Percentiles rank a stretch among this genome's conserved stretches.
Evolutionary conservation across 352 stramenopile genomes (phyloP).

Genomic region (Phytophthora meadii): DNA sequence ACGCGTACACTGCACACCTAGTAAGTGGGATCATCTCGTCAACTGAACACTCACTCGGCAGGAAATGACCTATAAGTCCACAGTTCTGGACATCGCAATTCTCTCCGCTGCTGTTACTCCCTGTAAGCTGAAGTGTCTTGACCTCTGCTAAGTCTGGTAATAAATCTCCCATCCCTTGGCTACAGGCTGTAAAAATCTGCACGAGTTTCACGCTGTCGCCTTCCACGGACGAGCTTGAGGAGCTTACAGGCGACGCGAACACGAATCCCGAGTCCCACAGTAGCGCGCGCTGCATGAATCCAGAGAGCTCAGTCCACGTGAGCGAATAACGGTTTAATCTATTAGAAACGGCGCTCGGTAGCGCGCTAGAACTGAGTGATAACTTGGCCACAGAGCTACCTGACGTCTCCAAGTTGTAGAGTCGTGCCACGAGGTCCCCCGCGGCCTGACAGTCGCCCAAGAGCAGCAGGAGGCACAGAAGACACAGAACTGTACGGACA

Average conservation of each 20-base stretch:
- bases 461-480: conserved; percentile 24
- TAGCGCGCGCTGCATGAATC: conserved; percentile 71
- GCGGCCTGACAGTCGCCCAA: conserved; percentile 17
- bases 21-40: conserved; percentile 43
- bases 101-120: conserved; percentile 24
- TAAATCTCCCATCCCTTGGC: conserved; percentile 66
- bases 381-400: conserved; percentile 37
- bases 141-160: conserved; percentile 54
- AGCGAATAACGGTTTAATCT: conserved; percentile 42
- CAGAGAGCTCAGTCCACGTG: conserved; percentile 51
- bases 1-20: conserved; percentile 53
- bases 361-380: conserved; percentile 36
- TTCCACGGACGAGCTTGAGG: conserved; percentile 10
- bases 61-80: conserved; percentile 65
- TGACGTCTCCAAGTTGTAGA: conserved; percentile 50
- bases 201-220: conserved; percentile 39
- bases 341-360: conserved; percentile 40
- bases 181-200: conserved; percentile 68
- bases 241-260: conserved; percentile 32
- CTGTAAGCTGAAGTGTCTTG: conserved; percentile 26
- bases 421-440: conserved; percentile 60
- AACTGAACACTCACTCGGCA: conserved; percentile 40
- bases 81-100: conserved; percentile 52
- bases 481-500: conserved; percentile 6
- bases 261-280: conserved; percentile 79